Evolutionary conservation across 257 asterid genomes (phyloP), one percentile per base, ranked within the genome.

Genomic region (Ehretia macrophylla): DNA sequence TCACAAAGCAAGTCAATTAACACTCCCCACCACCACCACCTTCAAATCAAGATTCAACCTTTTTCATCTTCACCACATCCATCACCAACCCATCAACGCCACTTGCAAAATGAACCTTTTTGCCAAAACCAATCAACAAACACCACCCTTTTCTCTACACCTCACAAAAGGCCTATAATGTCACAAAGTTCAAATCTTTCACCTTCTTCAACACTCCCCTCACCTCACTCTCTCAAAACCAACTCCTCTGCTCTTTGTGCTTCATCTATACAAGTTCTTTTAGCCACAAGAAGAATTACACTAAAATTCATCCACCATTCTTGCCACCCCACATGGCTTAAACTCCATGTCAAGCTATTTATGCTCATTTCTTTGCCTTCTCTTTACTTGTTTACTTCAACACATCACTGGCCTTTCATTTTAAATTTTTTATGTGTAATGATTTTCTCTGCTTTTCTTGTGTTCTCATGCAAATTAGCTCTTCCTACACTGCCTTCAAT

Each of bases 91-190:
- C 38, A 68, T 58, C 63, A 54, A 44, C 39, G 20, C 52, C 67
- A 52, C 32, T 44, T 20, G 22, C 51, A 53, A 19, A 39, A 69
- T 69, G 77, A 69, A 60, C 66, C 74, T 39, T 23, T 77, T 56
- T 66, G 27, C 11, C 32, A 37, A 42, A 72, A 60, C 47, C 58
- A 58, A 19, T 60, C 70, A 10, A 52, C 74, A 58, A 69, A 23
- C 46, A 64, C 57, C 51, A 39, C 71, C 70, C 70, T 58, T 52
- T 22, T 75, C 4, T 77, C 73, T 48, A 54, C 71, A 9, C 83
- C 79, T 44, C 77, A 77, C 44, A 77, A 70, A 51, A 74, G 80
- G 67, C 64, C 77, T 21, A 52, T 70, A 56, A 77, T 77, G 65
- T 60, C 77, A 12, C 80, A 73, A 71, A 70, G 60, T 52, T 59